phyloP scores from a whole-genome alignment of 2,329 filamentous ascomycete genomes.

The Penicillium sclerotiorum region DNA sequence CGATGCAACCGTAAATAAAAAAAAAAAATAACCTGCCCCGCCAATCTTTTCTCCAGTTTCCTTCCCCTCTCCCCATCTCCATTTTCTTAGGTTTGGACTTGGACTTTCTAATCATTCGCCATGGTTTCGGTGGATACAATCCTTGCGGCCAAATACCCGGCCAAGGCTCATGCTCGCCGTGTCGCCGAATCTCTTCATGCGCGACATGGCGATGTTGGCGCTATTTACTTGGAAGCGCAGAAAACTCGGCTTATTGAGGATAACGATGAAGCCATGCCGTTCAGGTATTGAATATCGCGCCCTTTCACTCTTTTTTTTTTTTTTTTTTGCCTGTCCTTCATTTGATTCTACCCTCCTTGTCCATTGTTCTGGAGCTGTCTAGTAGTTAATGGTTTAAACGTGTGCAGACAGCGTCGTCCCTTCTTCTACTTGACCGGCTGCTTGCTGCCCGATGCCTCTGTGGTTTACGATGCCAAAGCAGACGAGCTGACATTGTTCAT shows the following conservation, averaged over 20 bases:
- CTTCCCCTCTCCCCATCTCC: neutral
- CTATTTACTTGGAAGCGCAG: slow-evolving; percentile 87
- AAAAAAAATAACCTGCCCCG: slow-evolving; percentile 14
- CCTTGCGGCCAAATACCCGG: slow-evolving; percentile 69
- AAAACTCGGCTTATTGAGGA: slow-evolving; percentile 83
- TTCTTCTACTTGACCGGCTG: slow-evolving; percentile 96
- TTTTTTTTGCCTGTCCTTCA: neutral
- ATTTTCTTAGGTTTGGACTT: neutral
- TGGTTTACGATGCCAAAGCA: slow-evolving; percentile 76
- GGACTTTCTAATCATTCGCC: slow-evolving; percentile 5
- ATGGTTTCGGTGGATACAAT: slow-evolving; percentile 43
- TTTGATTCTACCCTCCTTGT: neutral
- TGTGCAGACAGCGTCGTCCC: slow-evolving; percentile 74
- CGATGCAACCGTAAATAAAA: slow-evolving; percentile 14
- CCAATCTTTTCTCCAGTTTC: neutral
- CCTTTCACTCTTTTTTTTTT: neutral
- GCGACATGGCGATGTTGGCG: slow-evolving; percentile 64
- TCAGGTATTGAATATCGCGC: slow-evolving; percentile 59
- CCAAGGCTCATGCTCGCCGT: slow-evolving; percentile 80
- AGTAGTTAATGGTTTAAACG: too few relatives aligned
- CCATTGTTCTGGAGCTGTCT: too few relatives aligned
- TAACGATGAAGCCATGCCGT: slow-evolving; percentile 79
- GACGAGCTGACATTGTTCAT: slow-evolving; percentile 84
- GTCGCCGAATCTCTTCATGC: slow-evolving; percentile 78
- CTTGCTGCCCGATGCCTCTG: slow-evolving; percentile 75